These are phyloP conservation scores for Penicillium steckii DNA, from an alignment of 495 filamentous ascomycete species.

Conservation along the genomic window DNA sequence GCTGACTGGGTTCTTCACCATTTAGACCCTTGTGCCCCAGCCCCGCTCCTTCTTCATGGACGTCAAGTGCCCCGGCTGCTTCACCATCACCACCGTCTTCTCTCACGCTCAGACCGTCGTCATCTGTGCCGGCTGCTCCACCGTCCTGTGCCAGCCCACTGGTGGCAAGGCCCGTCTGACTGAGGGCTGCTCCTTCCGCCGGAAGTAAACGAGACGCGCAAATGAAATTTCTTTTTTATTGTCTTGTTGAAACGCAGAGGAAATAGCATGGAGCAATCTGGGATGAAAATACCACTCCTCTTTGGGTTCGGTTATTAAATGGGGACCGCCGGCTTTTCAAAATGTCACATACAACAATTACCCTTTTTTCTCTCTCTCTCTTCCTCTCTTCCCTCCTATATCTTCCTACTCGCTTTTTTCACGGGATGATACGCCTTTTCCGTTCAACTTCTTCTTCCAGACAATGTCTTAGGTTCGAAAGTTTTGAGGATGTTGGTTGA, in stretches of 20 bases:
- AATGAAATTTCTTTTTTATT: slow-evolving; percentile 31
- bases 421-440: slow-evolving; percentile 6
- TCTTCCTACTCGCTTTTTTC: slow-evolving; percentile 5
- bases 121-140: slow-evolving; percentile 97
- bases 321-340: slow-evolving; percentile 22
- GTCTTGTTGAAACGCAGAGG: slow-evolving; percentile 33
- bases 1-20: slow-evolving; percentile 14
- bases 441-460: slow-evolving; percentile 1
- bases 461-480: slow-evolving; percentile 7
- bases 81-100: slow-evolving; percentile 99
- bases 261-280: slow-evolving; percentile 34
- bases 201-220: slow-evolving; percentile 75
- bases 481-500: neutral
- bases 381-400: slow-evolving; percentile 1
- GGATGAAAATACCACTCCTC: slow-evolving; percentile 33
- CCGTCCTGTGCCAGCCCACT: slow-evolving; percentile 96
- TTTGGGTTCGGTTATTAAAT: slow-evolving; percentile 19
- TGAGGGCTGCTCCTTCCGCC: slow-evolving; percentile 98
- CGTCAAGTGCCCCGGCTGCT: slow-evolving; percentile 99
- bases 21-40: slow-evolving; percentile 84
- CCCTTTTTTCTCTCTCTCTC: slow-evolving; percentile 19
- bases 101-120: slow-evolving; percentile 99
- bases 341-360: slow-evolving; percentile 35
- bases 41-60: slow-evolving; percentile 99
- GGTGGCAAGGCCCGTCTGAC: slow-evolving; percentile 97